Conservation (phyloP, 2,329 filamentous ascomycete genomes). For the Elsinoe arachidis region DNA sequence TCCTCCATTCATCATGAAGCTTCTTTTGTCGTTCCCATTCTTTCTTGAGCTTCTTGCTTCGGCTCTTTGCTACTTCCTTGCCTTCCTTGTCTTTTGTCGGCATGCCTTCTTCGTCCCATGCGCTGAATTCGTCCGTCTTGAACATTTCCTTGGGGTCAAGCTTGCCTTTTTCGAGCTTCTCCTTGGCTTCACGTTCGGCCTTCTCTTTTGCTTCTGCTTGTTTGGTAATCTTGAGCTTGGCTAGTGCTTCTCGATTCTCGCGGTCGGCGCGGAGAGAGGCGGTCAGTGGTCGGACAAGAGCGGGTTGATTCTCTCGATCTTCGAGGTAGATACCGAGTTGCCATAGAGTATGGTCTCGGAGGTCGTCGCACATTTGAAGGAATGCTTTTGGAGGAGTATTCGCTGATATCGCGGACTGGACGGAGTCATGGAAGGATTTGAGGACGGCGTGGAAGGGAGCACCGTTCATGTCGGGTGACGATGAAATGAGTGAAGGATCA, state of each 20-base stretch:
- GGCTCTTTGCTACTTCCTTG: conserved; percentile 70
- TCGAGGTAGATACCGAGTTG: conserved; percentile 81
- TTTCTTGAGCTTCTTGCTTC: conserved; percentile 75
- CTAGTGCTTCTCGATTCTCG: conserved; percentile 45
- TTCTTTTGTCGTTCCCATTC: conserved; percentile 89
- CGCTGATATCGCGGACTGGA: conserved; percentile 45
- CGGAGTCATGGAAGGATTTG: conserved; percentile 50
- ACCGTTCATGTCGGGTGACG: conserved; percentile 15
- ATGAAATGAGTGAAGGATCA: conserved; percentile 18
- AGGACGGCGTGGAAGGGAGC: conserved; percentile 42
- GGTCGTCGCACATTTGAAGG: conserved; percentile 65
- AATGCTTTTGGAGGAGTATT: conserved; percentile 58
- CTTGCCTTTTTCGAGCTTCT: conserved; percentile 47
- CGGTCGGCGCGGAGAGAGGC: conserved; percentile 41
- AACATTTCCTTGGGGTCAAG: conserved; percentile 53
- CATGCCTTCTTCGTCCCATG: conserved; percentile 75
- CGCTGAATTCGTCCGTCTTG: conserved; percentile 54
- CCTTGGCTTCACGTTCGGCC: conserved; percentile 41
- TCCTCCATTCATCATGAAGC: conserved; percentile 57
- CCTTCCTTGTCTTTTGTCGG: conserved; percentile 71
- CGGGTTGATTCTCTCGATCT: conserved; percentile 60
- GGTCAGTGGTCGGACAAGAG: conserved; percentile 62
- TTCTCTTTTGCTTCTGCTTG: conserved; percentile 36
- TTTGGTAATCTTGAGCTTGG: conserved; percentile 36
- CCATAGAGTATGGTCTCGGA: conserved; percentile 74